Evolutionary conservation across 163 green algal genomes (phyloP), one percentile per base, ranked within the genome.

Genomic region (Coccomyxa subellipsoidea): DNA sequence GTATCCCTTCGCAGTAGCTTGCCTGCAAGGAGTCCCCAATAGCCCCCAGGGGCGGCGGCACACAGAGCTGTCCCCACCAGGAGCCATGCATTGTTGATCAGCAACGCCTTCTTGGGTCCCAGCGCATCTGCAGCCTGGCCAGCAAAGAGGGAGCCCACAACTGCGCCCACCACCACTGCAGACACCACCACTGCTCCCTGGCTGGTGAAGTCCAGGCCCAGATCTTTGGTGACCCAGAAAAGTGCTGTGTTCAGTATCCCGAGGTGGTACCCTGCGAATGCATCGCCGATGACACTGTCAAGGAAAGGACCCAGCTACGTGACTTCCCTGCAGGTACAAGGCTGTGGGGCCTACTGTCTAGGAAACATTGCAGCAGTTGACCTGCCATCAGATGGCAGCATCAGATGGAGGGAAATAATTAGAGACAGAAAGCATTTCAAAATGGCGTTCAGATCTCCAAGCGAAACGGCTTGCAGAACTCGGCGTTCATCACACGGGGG

Each of bases 231-330:
- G 23, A 90, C 76, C 10, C 40, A 69, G 2, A 70, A 18, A 31
- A 90, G 69, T 36, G 71, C 79, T 0, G 88, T 90, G 80, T 93
- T 93, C 4, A 93, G 77, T 10, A 93, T 77, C 0, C 85, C 89
- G 0, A 92, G 32, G 32, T 88, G 84, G 36, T 88, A 92, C 21
- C 90, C 87, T 89, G 85, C 81, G n/a, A 32, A 0, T 59, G 38
- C 23, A 77, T 54, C 32, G 31, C 4, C n/a, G 21, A 21, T 29
- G 29, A 71, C 35, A 12, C 69, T 27, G 36, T 59, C 47, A 59
- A 18, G 47, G 47, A 59, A 27, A 18, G 47, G 47, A 59, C 21
- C 5, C 3, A 27, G 47, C 47, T 18, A 59, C 15, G 47, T 59
- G 23, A 18, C 47, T 21, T 59, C 4, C 47, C 47, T 59, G 47